Percentiles rank a stretch among this genome's conserved stretches.
These are phyloP conservation scores for Scheffersomyces titani DNA, from an alignment of 1,139 yeast species.

Conservation along the genomic window DNA sequence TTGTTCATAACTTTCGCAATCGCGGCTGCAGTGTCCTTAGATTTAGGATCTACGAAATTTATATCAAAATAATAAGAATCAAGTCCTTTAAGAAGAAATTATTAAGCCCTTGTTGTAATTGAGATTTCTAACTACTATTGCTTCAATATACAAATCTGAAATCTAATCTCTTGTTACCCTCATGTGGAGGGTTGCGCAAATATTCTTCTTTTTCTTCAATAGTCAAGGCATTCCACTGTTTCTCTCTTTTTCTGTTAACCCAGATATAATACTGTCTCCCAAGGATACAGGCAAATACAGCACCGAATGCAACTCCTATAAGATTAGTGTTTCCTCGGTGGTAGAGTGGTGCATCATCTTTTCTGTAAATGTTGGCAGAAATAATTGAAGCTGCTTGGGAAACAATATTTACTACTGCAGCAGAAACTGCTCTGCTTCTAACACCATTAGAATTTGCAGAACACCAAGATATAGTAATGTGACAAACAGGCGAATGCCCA, in stretches of 20 bases:
- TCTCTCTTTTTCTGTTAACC: constrained; percentile 47
- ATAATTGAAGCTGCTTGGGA: constrained; percentile 15
- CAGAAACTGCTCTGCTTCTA: constrained; percentile 17
- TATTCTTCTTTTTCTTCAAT: constrained; percentile 50
- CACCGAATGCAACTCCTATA: constrained; percentile 13
- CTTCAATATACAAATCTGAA: constrained; percentile 33
- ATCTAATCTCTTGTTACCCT: constrained; percentile 59
- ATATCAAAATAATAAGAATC: neutral
- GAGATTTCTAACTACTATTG: neutral
- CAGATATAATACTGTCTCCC: constrained; percentile 38
- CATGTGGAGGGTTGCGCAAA: constrained; percentile 41
- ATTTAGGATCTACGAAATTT: too few species aligned
- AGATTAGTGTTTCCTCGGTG: constrained; percentile 14
- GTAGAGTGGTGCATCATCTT: constrained; percentile 17
- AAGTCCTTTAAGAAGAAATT: neutral
- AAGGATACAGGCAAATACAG: constrained; percentile 10
- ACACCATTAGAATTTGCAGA: constrained; percentile 18
- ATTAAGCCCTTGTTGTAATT: neutral
- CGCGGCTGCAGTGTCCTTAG: too few species aligned
- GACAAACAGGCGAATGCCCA: constrained; percentile 14
- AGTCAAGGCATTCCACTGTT: constrained; percentile 49
- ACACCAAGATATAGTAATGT: constrained; percentile 17
- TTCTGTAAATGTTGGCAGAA: constrained; percentile 14
- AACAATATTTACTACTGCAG: constrained; percentile 18
- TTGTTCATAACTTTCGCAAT: too few species aligned